Evolutionary conservation across 2,329 filamentous ascomycete genomes (phyloP), one percentile per base, ranked within the genome.

Genomic region (Trichoderma sp.): DNA sequence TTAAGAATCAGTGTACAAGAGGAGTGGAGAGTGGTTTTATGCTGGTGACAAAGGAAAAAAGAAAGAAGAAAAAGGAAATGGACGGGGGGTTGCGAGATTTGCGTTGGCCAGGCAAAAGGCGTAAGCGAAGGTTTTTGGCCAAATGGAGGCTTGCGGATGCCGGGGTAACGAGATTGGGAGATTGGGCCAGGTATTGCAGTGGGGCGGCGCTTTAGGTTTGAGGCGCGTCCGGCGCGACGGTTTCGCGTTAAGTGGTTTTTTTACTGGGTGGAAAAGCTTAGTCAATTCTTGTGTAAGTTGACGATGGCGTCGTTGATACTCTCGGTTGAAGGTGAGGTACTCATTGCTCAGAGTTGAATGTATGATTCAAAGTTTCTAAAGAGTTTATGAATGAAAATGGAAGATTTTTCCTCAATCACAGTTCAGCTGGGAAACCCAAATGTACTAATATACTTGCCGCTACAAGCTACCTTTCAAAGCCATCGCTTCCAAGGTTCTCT

Each of bases 181-280:
- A 71, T 75, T 75, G 38, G 66, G 16, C 24, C 24, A 68, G 71
- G 60, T 21, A 35, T 18, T 35, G 7, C n/a, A 24, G 56, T 67
- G 75, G 78, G 75, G 71, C 60, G 33, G 53, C 24, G 59, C 72
- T 66, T 74, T 66, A 66, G 75, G 69, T 76, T 71, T 53, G 41
- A 45, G 74, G 79, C 77, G 79, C 78, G 78, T 76, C 76, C 69
- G 71, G 77, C 81, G 82, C 78, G 80, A 76, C 74, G 63, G 45
- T 77, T 80, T 83, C 82, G 82, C 79, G 82, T 82, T 79, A 81
- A 83, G 79, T 80, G 75, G 33, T 69, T 18, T 67, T 60, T 41
- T 53, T 53, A 21, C 3, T 35, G 7, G 1, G 1, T 24, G 21
- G 50, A 24, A 38, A 2, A 41, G 35, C 33, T 65, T 38, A 41